Evolutionary conservation across 192 early-diverging fungal species (phyloP), one percentile per base, ranked within the genome.

Genomic region (Linnemannia elongata): DNA sequence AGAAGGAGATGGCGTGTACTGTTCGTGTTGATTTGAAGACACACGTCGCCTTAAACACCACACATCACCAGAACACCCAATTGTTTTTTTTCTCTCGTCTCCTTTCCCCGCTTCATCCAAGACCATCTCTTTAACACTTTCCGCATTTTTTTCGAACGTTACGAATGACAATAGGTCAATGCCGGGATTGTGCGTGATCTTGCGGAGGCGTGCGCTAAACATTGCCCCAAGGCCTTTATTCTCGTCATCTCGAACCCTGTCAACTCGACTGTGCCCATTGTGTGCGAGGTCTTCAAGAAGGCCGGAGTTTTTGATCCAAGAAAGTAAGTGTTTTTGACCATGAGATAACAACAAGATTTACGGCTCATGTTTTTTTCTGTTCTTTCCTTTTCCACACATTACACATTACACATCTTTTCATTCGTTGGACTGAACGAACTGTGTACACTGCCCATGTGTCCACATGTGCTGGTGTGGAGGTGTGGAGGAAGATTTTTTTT

Each of bases 251-350:
- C 97, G 78, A 98, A 98, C 93, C 97, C 97, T n/a, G 97, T 98
- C 84, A 98, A 98, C 94, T 97, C 97, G n/a, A 98, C 97, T 75
- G 97, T 98, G 33, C 97, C 97, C 49, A 98, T 98, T 84, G 93
- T 96, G 86, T 95, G 97, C 74, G 96, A 98, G 90, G 94, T 96
- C 45, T 93, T 97, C 85, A 97, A 97, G 94, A 94, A 96, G 91
- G 90, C 91, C 75, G 93, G 93, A 73, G 95, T 96, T 70, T 99
- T 96, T 91, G 95, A 99, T 89, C 94, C 97, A 54, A 90, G 91
- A 86, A 93, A 82, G 89, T 90, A 85, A 75, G 71, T 72, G 6
- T 54, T 41, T 15, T 13, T 94, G n/a, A 79, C 95, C 17, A 30
- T 4, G 8, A 15, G 12, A 33, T 15, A 6, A 10, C 9, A 63